Evolutionary conservation across 2,329 filamentous ascomycete species (phyloP), one percentile per base, ranked within the genome.

Genomic region (Colletotrichum cordylinicola): DNA sequence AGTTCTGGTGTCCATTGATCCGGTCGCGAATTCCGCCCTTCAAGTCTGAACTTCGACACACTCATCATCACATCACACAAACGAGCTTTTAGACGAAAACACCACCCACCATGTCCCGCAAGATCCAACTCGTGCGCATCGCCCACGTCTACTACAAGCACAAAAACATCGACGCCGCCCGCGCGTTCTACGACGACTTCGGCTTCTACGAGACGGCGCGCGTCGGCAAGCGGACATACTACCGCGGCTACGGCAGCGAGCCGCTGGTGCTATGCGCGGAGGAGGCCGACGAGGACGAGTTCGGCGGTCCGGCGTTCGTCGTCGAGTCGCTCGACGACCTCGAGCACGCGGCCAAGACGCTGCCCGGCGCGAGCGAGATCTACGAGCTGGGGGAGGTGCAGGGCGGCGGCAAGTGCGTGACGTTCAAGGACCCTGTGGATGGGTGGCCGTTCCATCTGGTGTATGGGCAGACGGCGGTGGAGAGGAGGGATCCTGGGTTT

Each of bases 191-290:
- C n/a, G 77, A 82, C 6, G 88, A 89, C 81, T 90, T 90, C 77
- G 88, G 88, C 75, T 88, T 89, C 80, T 81, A 79, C 52, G 83
- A 86, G 78, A 80, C 81, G 12, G 83, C 84, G 75, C 81, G 80
- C 68, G 78, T 81, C 4, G 86, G 84, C 33, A 83, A 87, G 61
- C 86, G 84, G 72, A 88, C 90, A 37, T 93, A 90, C 84, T 92
- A 89, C 81, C 88, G 90, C 55, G 92, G 92, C 21, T 93, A 92
- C 79, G 91, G 92, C 16, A 83, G 83, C 8, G 91, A 93, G 78
- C 90, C 91, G 15, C 93, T 91, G 80, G 84, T 92, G 4, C 86
- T 93, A 60, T 91, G 90, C 77, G 87, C 90, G 64, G 85, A 87
- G 74, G 84, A 85, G 66, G 86, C 88, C 2, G 80, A 82, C 65